A percentile compares a stretch with the other conserved stretches of the same genome.
phyloP scores from a whole-genome alignment of 768 basidiomycete species.

The Tricholoma sp. region DNA sequence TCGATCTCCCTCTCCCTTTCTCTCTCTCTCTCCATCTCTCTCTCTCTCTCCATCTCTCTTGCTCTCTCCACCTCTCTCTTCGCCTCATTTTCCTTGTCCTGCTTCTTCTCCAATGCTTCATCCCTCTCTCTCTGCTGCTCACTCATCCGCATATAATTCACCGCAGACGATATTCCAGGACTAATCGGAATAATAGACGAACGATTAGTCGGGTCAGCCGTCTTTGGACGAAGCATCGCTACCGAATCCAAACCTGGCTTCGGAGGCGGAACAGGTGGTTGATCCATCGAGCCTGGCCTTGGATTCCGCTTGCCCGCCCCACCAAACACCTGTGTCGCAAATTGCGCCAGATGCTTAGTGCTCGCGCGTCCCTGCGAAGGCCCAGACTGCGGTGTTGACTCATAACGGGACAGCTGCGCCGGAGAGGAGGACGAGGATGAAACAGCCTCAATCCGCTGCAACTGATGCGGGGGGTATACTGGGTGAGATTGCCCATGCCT shows the following conservation, averaged over 20 bases:
- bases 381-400: not conserved
- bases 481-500: not conserved
- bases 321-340: slow-evolving; percentile 45
- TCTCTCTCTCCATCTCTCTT: slow-evolving; percentile 8
- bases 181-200: slow-evolving; percentile 52
- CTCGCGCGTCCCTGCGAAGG: slow-evolving; percentile 11
- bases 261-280: slow-evolving; percentile 16
- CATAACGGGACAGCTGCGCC: slow-evolving; percentile 12
- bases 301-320: slow-evolving; percentile 7
- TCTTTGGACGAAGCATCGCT: not conserved
- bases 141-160: slow-evolving; percentile 45
- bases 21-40: slow-evolving; percentile 10
- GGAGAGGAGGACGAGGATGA: slow-evolving; percentile 21
- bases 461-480: slow-evolving; percentile 1
- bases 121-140: slow-evolving; percentile 25
- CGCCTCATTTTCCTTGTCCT: slow-evolving; percentile 3
- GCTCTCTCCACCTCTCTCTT: slow-evolving; percentile 9
- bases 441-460: slow-evolving; percentile 17
- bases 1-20: slow-evolving; percentile 6
- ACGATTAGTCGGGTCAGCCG: slow-evolving; percentile 24
- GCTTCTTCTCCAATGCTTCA: slow-evolving; percentile 6
- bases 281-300: slow-evolving; percentile 5
- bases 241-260: slow-evolving; percentile 5
- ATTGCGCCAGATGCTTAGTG: slow-evolving; percentile 31
- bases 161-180: slow-evolving; percentile 53